Percentiles rank a stretch among this genome's conserved stretches.
Evolutionary conservation across 192 early-diverging fungal genomes (phyloP).

Genomic region (Coemansia sp.): DNA sequence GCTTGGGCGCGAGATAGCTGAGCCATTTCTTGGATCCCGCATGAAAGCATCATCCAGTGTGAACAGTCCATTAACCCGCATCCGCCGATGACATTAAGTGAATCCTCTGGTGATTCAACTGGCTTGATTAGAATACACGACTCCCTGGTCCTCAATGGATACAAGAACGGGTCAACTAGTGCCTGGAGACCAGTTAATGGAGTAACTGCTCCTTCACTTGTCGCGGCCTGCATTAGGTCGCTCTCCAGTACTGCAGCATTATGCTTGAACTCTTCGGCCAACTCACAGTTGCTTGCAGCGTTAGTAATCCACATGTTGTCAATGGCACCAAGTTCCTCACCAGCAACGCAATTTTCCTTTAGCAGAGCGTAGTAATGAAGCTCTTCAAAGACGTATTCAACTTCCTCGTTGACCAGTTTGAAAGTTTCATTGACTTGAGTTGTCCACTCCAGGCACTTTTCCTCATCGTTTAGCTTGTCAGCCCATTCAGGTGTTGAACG

Average conservation of each 20-base stretch:
- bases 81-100: too few relatives aligned
- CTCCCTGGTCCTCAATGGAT: background rate
- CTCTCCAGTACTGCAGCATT: background rate
- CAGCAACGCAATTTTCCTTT: background rate
- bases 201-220: background rate
- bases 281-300: background rate
- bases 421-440: background rate
- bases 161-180: background rate
- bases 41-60: too few relatives aligned
- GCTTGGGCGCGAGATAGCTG: too few relatives aligned
- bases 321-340: slow-evolving; percentile 36
- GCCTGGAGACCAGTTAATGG: background rate
- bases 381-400: slow-evolving; percentile 27
- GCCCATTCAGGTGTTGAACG: background rate
- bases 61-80: too few relatives aligned
- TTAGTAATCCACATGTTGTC: slow-evolving; percentile 14
- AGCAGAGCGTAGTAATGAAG: slow-evolving; percentile 26
- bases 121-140: too few relatives aligned
- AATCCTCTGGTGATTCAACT: too few relatives aligned
- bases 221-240: background rate
- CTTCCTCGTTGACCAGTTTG: slow-evolving; percentile 14
- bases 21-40: too few relatives aligned
- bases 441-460: background rate
- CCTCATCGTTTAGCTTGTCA: background rate
- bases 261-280: background rate